Evolutionary conservation across 345 rosid genomes (phyloP).

Genomic region (Eucalyptus sp.): DNA sequence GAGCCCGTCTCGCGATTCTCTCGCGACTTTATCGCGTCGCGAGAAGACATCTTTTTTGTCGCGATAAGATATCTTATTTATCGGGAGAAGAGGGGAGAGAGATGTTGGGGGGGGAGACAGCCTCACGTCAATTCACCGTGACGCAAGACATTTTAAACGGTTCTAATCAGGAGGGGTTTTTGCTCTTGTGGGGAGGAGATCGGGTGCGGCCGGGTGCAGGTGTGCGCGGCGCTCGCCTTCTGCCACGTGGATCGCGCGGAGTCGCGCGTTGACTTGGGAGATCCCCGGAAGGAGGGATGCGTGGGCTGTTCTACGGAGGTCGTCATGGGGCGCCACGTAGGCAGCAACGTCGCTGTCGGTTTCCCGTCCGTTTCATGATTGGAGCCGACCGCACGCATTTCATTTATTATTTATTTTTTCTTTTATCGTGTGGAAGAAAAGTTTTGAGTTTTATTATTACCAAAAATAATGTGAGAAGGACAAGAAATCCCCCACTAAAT

Average conservation of each 20-base stretch:
- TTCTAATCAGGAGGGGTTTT: slow-evolving; percentile 8
- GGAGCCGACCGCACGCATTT: not conserved
- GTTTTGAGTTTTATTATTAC: not conserved
- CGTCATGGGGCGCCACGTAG: not conserved
- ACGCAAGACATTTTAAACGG: slow-evolving; percentile 28
- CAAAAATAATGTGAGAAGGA: not conserved
- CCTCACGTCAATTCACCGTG: slow-evolving; percentile 25
- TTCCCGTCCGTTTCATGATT: not conserved
- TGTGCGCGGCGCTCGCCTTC: not conserved
- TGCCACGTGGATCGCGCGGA: not conserved
- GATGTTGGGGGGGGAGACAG: not conserved
- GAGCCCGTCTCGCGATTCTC: not conserved
- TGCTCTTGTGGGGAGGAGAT: not conserved
- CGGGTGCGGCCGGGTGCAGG: not conserved
- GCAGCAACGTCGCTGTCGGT: not conserved
- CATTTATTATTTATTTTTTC: not conserved
- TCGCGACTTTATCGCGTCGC: not conserved
- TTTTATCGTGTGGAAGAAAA: not conserved
- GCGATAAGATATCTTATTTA: not conserved
- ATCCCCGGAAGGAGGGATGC: not conserved
- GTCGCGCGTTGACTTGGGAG: not conserved
- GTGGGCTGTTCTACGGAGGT: not conserved
- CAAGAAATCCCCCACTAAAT: not conserved
- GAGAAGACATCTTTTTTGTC: not conserved
- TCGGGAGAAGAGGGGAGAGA: not conserved